These are phyloP conservation scores for Rhodotorula glutinis DNA, from an alignment of 1,284 basidiomycete species.

Conservation along the genomic window DNA sequence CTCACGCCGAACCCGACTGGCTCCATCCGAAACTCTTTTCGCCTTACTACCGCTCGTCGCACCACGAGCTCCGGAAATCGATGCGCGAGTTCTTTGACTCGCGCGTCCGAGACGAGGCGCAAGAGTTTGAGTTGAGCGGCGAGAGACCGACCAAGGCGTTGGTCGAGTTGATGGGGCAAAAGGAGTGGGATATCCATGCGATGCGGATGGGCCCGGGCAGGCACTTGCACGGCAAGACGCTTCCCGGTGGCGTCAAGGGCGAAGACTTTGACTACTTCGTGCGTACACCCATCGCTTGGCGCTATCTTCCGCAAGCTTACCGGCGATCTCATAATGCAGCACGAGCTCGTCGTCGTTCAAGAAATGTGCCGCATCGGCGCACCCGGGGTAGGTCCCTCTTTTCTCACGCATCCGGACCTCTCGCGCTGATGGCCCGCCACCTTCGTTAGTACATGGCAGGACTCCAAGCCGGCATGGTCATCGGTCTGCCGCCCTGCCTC, in stretches of 20 bases:
- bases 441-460: constrained; percentile 52
- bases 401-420: neutral
- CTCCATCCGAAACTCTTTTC: constrained; percentile 64
- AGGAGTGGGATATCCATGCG: constrained; percentile 36
- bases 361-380: constrained; percentile 74
- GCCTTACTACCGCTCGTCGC: constrained; percentile 69
- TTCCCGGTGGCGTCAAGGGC: constrained; percentile 75
- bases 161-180: constrained; percentile 46
- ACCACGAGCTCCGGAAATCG: constrained; percentile 49
- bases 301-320: neutral
- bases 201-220: constrained; percentile 68
- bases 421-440: neutral
- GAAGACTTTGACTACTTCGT: constrained; percentile 83
- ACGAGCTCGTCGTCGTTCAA: constrained; percentile 75
- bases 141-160: constrained; percentile 45
- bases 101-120: constrained; percentile 42
- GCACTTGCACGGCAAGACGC: constrained; percentile 63
- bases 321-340: constrained; percentile 40
- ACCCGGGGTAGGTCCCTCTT: constrained; percentile 53
- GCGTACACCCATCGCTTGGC: neutral
- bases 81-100: constrained; percentile 44
- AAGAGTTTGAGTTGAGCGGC: constrained; percentile 42
- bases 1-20: constrained; percentile 81
- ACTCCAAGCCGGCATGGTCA: constrained; percentile 66
- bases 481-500: constrained; percentile 65